Base-by-base conservation (phyloP, 1,284 basidiomycete genomes). In the Ceratobasidium sp. region DNA sequence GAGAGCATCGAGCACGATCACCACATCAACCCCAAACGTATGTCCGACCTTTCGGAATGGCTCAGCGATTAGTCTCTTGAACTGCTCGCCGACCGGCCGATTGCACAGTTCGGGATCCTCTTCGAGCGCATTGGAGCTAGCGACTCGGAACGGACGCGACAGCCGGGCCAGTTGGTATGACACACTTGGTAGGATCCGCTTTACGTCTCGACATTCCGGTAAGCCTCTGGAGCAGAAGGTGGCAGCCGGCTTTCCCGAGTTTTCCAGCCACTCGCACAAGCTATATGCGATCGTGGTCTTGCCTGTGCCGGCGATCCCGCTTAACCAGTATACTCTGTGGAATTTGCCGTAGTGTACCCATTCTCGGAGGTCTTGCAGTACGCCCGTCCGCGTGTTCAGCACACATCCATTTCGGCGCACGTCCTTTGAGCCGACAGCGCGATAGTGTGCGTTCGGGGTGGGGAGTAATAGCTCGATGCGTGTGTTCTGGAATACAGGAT, bases 211-310 rank as follows among this genome's bases (percentile, higher is more conserved):
- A n/a, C n/a, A n/a, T n/a, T n/a, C n/a, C n/a, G n/a, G n/a, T n/a
- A n/a, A n/a, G n/a, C n/a, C 7, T 31, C 43, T n/a, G n/a, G 43
- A 48, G 31, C 62, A 64, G 41, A 64, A 64, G 46, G 51, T 64
- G 9, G 62, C 62, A 5, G 27, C 24, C 24, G 22, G 59, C 16
- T 22, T 2, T 1, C 27, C 34, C 2, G 22, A 24, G 14, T 11
- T 24, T 27, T 62, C 37, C 39, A 62, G 37, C 9, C n/a, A 14
- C n/a, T 62, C 37, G 37, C 39, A 41, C 9, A 62, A 24, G 59
- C 39, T 62, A 34, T 24, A 22, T 31, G 39, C 39, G 19, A 62
- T 43, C 13, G n/a, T n/a, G n/a, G n/a, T n/a, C n/a, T n/a, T n/a
- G n/a, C n/a, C n/a, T n/a, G n/a, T n/a, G n/a, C n/a, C n/a, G n/a